Conservation (phyloP, 2,329 filamentous ascomycete genomes). For the Ceratocystis cacaofunesta region DNA sequence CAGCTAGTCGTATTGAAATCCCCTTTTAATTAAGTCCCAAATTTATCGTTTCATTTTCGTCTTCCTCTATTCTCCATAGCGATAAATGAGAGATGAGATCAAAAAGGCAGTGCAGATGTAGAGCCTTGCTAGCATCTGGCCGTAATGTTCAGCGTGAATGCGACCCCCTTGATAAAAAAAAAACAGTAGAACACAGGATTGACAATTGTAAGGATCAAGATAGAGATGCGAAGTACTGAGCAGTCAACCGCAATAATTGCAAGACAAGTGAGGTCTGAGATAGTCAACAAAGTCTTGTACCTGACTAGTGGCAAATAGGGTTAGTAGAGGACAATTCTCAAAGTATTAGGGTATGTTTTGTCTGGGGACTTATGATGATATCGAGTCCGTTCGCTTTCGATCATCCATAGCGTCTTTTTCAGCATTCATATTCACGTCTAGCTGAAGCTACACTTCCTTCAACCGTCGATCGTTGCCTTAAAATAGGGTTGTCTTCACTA, state of each 20-base stretch:
- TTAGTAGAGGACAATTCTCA: neutral
- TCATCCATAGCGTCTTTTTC: neutral
- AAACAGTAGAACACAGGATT: neutral
- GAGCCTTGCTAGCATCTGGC: too few relatives aligned
- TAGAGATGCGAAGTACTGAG: neutral
- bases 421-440: neutral
- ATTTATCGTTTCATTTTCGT: neutral
- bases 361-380: too few relatives aligned
- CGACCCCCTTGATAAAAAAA: neutral
- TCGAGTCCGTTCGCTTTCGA: too few relatives aligned
- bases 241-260: neutral
- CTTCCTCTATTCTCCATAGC: neutral
- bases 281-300: neutral
- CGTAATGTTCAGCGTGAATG: neutral
- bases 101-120: neutral
- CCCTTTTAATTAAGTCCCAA: neutral
- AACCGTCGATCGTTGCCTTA: conserved; percentile 1
- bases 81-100: neutral
- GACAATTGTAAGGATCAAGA: neutral
- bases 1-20: neutral
- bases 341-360: neutral
- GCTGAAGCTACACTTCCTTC: conserved; percentile 2
- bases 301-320: neutral
- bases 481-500: neutral
- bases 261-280: neutral